Base-by-base conservation (phyloP, 257 asterid genomes). In the Mentha longifolia region DNA sequence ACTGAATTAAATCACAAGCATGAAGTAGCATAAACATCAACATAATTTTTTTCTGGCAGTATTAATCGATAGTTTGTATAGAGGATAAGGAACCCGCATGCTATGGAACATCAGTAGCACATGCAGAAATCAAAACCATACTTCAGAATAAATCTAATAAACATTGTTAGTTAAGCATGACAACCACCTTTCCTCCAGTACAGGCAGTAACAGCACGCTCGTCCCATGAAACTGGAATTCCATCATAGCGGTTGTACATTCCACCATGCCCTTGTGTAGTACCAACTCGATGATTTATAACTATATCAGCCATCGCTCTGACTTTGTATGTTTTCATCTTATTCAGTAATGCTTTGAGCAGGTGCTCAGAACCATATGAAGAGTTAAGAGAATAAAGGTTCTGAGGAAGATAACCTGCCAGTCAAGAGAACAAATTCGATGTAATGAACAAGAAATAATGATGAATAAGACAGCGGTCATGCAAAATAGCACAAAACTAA, bases 301-400 rank as follows among this genome's bases (percentile, higher is more conserved):
- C 98, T 67, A 94, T 85, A 79, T 94, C 99, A 58, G 97, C 98
- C 99, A 94, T 94, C 25, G 89, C 79, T 83, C 99, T 89, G 63
- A 94, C 95, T 71, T 89, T 91, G 81, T 79, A 77, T 47, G 77
- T 90, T 63, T 91, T 94, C 99, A 94, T 85, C 94, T 88, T 89
- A 74, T 85, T 65, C 51, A 94, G 91, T 66, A 94, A 74, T 80
- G 96, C 87, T 79, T 79, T 89, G 76, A 94, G 78, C 56, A 71
- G 83, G 67, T 85, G 75, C 74, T 91, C 99, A 65, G 99, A 88
- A 57, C 98, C 99, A 77, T 94, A 94, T 61, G 85, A 56, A 41
- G 99, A 94, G 80, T 89, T 79, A 41, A 89, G 92, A 70, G 96
- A 88, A 78, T 91, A 88, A 52, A 94, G 85, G 80, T 91, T 88